phyloP scores from a whole-genome alignment of 306 rosid genomes.

The Inga oerstediana region DNA sequence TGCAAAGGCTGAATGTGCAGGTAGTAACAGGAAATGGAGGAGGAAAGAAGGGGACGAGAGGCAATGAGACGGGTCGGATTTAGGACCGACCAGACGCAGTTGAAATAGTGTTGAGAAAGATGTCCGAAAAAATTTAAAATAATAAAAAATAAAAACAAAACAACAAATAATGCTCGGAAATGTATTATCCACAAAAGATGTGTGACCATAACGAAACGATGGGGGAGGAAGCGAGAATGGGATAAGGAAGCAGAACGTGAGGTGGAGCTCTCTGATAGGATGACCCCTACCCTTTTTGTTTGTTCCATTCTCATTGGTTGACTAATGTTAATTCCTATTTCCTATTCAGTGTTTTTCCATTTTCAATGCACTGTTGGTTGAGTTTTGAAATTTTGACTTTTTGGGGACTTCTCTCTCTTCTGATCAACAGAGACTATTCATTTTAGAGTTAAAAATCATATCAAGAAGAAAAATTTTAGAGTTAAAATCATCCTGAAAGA shows the following conservation, averaged over 20 bases:
- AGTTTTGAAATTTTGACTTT: background rate
- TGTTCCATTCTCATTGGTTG: background rate
- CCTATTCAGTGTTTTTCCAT: background rate
- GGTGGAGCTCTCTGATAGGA: background rate
- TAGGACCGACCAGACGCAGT: background rate
- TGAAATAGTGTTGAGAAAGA: background rate
- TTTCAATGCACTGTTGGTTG: background rate
- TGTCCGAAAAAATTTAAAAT: background rate
- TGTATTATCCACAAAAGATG: constrained; percentile 28
- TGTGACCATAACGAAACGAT: background rate
- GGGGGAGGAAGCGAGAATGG: background rate
- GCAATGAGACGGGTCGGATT: background rate
- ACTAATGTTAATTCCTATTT: background rate
- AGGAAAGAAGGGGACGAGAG: background rate
- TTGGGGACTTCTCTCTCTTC: too few species aligned
- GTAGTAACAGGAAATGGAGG: constrained; percentile 1
- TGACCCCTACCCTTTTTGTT: background rate
- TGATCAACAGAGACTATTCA: too few species aligned
- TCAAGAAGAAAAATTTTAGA: too few species aligned
- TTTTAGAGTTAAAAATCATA: too few species aligned
- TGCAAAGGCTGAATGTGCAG: constrained; percentile 10
- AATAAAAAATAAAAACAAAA: background rate
- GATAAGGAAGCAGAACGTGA: constrained; percentile 6
- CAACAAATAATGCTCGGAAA: background rate
- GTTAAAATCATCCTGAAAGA: too few species aligned